Conservation (phyloP, 2,329 filamentous ascomycete species). For the Metarhizium robertsii region DNA sequence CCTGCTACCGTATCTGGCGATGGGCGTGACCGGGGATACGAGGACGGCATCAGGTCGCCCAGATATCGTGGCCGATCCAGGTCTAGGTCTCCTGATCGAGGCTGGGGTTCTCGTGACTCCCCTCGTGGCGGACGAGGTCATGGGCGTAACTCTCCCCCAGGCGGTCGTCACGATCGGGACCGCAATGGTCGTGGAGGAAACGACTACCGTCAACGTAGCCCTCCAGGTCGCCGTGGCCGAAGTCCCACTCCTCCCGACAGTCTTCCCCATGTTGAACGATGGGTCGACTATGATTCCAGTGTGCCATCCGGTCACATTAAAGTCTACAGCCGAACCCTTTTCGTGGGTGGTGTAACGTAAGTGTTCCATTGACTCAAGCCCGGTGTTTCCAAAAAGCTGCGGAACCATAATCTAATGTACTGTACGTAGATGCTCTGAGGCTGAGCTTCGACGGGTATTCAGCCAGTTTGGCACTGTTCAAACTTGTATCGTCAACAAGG, state of each 20-base stretch:
- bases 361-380: constrained; percentile 22
- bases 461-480: constrained; percentile 77
- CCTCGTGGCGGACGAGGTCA: constrained; percentile 59
- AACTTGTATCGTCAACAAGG: constrained; percentile 95
- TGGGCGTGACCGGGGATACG: constrained; percentile 47
- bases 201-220: constrained; percentile 84
- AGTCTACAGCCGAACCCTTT: constrained; percentile 89
- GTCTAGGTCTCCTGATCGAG: constrained; percentile 70
- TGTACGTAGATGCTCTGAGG: constrained; percentile 56
- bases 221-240: constrained; percentile 57
- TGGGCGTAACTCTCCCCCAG: constrained; percentile 53
- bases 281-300: constrained; percentile 67
- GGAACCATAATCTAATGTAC: neutral
- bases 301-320: constrained; percentile 75
- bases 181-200: constrained; percentile 43
- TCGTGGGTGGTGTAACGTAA: constrained; percentile 90
- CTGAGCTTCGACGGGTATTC: constrained; percentile 75
- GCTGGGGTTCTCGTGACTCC: constrained; percentile 58
- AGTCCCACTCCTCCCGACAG: constrained; percentile 46
- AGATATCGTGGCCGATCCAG: constrained; percentile 55
- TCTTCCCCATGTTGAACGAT: constrained; percentile 44
- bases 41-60: constrained; percentile 53
- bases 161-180: constrained; percentile 35
- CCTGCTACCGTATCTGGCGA: constrained; percentile 26
- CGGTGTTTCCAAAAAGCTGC: neutral